Evolutionary conservation across 345 rosid species (phyloP).

Genomic region (Noccaea bulbosa): DNA sequence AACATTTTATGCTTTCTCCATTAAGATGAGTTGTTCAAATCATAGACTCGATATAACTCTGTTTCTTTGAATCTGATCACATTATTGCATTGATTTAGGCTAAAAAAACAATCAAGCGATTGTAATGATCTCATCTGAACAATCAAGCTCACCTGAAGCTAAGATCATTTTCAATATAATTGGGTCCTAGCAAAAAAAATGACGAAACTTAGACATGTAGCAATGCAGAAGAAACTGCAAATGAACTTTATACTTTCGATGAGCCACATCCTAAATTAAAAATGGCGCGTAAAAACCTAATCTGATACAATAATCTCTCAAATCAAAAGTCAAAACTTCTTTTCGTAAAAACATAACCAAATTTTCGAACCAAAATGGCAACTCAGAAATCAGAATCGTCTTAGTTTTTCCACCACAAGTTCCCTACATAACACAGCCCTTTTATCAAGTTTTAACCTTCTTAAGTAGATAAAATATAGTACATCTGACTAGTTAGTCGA

Average conservation of each 20-base stretch:
- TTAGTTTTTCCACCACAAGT: conserved; percentile 17
- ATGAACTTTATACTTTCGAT: not conserved
- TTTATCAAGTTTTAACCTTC: conserved; percentile 1
- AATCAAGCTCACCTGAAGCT: conserved; percentile 85
- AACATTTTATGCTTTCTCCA: not conserved
- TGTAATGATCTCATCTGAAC: conserved; percentile 86
- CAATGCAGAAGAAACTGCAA: not conserved
- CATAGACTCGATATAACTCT: not conserved
- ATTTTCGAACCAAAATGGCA: conserved; percentile 25
- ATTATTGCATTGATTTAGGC: conserved; percentile 10
- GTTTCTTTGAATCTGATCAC: conserved; percentile 9
- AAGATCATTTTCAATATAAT: conserved; percentile 92
- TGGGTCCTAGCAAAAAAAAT: conserved; percentile 66
- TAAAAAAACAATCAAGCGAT: conserved; percentile 44
- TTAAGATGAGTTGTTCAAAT: not conserved
- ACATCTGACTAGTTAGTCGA: too few species aligned
- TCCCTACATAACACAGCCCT: conserved; percentile 41
- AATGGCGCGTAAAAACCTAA: conserved; percentile 39
- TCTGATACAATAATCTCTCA: conserved; percentile 3
- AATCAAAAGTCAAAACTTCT: conserved; percentile 25
- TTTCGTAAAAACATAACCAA: conserved; percentile 27
- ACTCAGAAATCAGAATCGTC: conserved; percentile 7
- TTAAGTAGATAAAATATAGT: too few species aligned
- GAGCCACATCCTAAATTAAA: conserved; percentile 24
- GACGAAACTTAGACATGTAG: conserved; percentile 8